Conservation (phyloP, 2,329 filamentous ascomycete species). For the Ophiocordyceps camponoti-rufipedis region DNA sequence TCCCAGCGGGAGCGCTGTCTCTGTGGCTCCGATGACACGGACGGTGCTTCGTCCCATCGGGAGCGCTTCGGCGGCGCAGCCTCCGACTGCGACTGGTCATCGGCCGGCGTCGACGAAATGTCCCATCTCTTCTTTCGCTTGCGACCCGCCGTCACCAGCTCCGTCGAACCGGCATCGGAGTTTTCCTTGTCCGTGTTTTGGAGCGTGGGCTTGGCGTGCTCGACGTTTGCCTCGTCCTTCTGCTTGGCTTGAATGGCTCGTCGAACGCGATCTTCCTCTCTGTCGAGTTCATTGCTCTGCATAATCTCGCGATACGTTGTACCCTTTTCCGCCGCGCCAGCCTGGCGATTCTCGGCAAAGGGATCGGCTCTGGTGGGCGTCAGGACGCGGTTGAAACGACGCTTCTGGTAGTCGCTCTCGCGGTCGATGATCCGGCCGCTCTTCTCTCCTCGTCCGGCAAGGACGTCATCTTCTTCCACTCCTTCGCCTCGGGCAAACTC, state of each 20-base stretch:
- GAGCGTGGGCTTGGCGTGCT: constrained; percentile 58
- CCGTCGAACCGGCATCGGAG: constrained; percentile 48
- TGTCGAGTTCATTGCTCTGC: constrained; percentile 75
- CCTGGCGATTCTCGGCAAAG: constrained; percentile 59
- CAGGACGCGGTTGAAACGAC: constrained; percentile 72
- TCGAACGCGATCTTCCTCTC: constrained; percentile 77
- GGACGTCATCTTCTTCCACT: constrained; percentile 80
- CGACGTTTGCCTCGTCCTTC: constrained; percentile 35
- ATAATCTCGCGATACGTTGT: constrained; percentile 80
- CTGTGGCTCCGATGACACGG: constrained; percentile 37
- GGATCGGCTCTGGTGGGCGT: constrained; percentile 76
- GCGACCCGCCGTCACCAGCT: constrained; percentile 41
- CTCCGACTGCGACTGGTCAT: constrained; percentile 29
- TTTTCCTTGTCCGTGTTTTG: constrained; percentile 59
- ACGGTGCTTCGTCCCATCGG: constrained; percentile 73
- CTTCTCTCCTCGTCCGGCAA: constrained; percentile 68
- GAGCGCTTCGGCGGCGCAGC: constrained; percentile 53
- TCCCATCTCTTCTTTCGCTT: constrained; percentile 97
- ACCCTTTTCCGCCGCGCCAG: constrained; percentile 49
- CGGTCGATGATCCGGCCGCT: constrained; percentile 80
- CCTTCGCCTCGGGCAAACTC: constrained; percentile 76
- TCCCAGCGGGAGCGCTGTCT: constrained; percentile 83
- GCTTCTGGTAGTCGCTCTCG: constrained; percentile 95
- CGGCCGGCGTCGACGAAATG: constrained; percentile 40
- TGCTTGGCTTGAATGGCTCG: constrained; percentile 61